phyloP scores from a whole-genome alignment of 495 filamentous ascomycete genomes.

The Xylaria venustula region DNA sequence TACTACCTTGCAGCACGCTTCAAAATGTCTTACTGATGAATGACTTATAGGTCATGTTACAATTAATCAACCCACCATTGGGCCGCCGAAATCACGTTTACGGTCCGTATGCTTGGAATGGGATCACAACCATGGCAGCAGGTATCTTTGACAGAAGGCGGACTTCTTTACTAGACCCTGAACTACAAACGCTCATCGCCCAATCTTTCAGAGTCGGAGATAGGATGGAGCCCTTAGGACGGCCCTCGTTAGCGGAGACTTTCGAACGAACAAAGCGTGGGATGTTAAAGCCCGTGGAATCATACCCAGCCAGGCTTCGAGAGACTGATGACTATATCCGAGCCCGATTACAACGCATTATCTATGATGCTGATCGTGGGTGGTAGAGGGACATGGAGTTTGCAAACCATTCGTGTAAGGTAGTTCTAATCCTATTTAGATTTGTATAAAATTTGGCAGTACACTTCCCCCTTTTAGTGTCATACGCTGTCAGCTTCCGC shows the following conservation, averaged over 20 bases:
- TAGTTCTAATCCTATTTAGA: too few relatives aligned
- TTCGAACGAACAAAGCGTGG: background rate
- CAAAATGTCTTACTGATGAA: background rate
- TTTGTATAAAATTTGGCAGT: too few relatives aligned
- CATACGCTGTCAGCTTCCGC: too few relatives aligned
- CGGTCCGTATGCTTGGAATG: background rate
- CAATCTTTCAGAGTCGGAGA: background rate
- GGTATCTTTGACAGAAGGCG: background rate
- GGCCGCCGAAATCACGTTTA: background rate
- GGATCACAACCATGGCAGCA: background rate
- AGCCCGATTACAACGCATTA: too few relatives aligned
- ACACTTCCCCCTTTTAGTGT: too few relatives aligned
- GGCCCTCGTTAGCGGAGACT: background rate
- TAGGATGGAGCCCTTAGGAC: background rate
- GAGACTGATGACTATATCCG: too few relatives aligned
- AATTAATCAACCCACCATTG: background rate
- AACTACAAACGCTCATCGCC: background rate
- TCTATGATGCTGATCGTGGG: too few relatives aligned
- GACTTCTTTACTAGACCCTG: background rate
- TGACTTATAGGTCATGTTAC: background rate
- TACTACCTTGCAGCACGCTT: background rate
- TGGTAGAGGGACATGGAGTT: too few relatives aligned
- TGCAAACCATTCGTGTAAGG: too few relatives aligned
- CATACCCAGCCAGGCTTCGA: too few relatives aligned
- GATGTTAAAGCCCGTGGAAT: slow-evolving; percentile 1